Base-by-base conservation (phyloP, 1,284 basidiomycete species). In the Thecaphora thlaspeos region DNA sequence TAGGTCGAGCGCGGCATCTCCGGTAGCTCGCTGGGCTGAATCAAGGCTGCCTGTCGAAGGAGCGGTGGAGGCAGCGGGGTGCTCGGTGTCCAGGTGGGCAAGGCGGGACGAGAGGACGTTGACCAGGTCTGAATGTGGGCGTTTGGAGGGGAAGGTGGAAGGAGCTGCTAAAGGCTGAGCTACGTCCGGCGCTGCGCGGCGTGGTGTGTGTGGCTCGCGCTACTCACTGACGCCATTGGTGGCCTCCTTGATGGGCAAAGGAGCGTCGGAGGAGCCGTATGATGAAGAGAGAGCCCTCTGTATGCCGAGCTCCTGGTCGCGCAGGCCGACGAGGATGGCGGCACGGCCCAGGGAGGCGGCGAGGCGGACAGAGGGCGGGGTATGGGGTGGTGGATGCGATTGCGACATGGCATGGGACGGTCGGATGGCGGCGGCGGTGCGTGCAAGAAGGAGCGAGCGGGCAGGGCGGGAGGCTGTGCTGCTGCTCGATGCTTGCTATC, bases 271-370 rank as follows among this genome's bases (percentile, higher is more conserved):
- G 28, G 28, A 30, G 28, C 8, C 32, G 7, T 28, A 7, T 5
- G 26, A 28, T 28, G 32, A 53, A 4, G 41, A 45, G 10, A 48
- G 28, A 30, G 43, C 47, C 39, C 51, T 64, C 19, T 57, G 48
- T 38, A 64, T 57, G 18, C 50, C 56, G 1, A 64, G 46, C 41
- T 64, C 54, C 18, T 59, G 51, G 43, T 59, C 53, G 32, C 50
- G 59, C 24, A 47, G 39, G 46, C 55, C 60, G 9, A 34, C 46
- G 39, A 61, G 51, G 24, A 59, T 59, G 48, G 32, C 32, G 9
- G 32, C 32, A 3, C 15, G 19, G 15, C 28, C 8, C 12, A 28
- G 26, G 15, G 15, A n/a, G 15, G 43, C 43, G 9, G 15, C 23
- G 19, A 23, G 30, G 17, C 3, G 4, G 2, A 17, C 9, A 3